Percentiles rank a stretch among this genome's conserved stretches.
Evolutionary conservation across 768 basidiomycete genomes (phyloP).

Genomic region (Pleurotus pulmonarius): DNA sequence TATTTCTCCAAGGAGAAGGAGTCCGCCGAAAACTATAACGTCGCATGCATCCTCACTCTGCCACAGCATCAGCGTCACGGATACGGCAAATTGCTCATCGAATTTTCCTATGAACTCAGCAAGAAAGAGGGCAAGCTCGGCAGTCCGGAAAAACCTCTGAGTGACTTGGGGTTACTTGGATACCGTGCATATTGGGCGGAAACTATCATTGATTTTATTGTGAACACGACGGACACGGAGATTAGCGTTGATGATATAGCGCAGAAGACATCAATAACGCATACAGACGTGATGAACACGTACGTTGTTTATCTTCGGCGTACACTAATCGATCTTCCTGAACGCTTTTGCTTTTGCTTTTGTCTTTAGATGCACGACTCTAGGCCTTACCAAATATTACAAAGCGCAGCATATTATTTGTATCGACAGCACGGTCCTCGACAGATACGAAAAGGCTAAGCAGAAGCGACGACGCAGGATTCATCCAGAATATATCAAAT

Average conservation of each 20-base stretch:
- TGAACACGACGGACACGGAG: conserved; percentile 71
- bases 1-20: conserved; percentile 99
- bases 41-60: conserved; percentile 97
- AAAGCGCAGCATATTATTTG: conserved; percentile 94
- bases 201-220: conserved; percentile 86
- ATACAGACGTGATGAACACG: conserved; percentile 98
- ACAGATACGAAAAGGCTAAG: conserved; percentile 83
- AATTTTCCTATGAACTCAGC: conserved; percentile 97
- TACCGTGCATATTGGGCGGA: conserved; percentile 99
- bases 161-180: conserved; percentile 86
- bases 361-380: conserved; percentile 75
- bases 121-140: conserved; percentile 96
- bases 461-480: conserved; percentile 78
- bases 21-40: conserved; percentile 95
- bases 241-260: conserved; percentile 97
- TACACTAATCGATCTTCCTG: conserved; percentile 5
- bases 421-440: conserved; percentile 85
- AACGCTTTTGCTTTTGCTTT: no score
- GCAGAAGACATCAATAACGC: conserved; percentile 91
- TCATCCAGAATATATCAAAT: conserved; percentile 73
- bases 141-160: conserved; percentile 96
- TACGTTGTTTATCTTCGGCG: conserved; percentile 38
- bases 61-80: conserved; percentile 97
- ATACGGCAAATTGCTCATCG: conserved; percentile 92
- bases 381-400: conserved; percentile 94